Base-by-base conservation (phyloP, 345 rosid species). In the Erodium maritimum region DNA sequence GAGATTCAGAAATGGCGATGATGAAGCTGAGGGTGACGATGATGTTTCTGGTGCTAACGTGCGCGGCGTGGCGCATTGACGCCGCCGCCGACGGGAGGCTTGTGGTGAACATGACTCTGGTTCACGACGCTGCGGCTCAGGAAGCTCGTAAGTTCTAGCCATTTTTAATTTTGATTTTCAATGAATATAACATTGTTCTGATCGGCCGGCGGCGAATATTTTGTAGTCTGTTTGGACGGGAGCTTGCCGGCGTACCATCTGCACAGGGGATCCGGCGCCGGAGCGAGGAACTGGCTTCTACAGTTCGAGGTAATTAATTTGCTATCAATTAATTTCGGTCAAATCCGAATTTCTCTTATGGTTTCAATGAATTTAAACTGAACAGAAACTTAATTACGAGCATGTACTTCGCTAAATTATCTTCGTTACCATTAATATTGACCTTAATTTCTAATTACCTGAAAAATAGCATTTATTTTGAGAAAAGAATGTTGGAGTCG, bases 241-340 rank as follows among this genome's bases (percentile, higher is more conserved):
- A 91, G 96, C 74, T 77, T 71, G 71, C 98, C 98, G 3, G 98
- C 88, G 17, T 91, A 91, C 66, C 84, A 91, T 69, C 67, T 84
- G 22, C 77, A 84, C 75, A 76, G 72, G 71, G 98, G 98, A 64
- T 86, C 72, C 67, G 96, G 98, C 9, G 77, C 82, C 58, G 95
- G 98, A 62, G 68, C 70, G 50, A 33, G 70, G 73, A 86, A 86
- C 74, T 91, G 96, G 98, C 77, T 91, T 66, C 62, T 91, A 65
- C 95, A 86, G 69, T 86, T 91, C 64, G 98, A 91, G 96, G 98
- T 91, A 78, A 60, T 17, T 50, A 10, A 10, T n/a, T 14, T 17
- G 17, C 5, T 11, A 1, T 11, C 21, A 12, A 23, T n/a, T 29
- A 9, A 23, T 23, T 20, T 53, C 23, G 7, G 16, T 54, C 23